A percentile compares a stretch with the other conserved stretches of the same genome.
Conservation (phyloP, 2,329 filamentous ascomycete genomes). For the Ceratocystis papillata region DNA sequence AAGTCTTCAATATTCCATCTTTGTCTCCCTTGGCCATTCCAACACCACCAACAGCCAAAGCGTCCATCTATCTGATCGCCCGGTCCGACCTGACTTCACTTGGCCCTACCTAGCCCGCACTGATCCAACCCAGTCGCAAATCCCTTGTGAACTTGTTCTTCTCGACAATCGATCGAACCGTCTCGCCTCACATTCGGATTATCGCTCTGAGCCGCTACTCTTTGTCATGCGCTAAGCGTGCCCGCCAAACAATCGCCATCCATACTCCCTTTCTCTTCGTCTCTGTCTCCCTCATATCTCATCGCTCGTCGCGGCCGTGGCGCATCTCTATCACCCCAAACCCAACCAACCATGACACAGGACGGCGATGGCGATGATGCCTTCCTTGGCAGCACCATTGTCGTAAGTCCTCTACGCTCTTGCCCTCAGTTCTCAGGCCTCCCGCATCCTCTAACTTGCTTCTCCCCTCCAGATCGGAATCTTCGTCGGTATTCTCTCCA, state of each 20-base stretch:
- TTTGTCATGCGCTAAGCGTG: neutral
- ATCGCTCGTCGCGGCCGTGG: neutral
- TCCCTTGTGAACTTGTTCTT: too few relatives aligned
- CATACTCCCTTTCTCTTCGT: neutral
- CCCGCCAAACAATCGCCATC: neutral
- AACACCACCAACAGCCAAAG: neutral
- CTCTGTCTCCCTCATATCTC: neutral
- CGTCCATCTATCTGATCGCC: neutral
- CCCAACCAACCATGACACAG: neutral
- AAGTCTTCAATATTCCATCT: neutral
- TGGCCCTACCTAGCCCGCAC: too few relatives aligned
- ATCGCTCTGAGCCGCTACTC: too few relatives aligned
- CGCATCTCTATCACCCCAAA: neutral
- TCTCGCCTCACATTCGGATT: too few relatives aligned
- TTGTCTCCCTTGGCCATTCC: conserved; percentile 3
- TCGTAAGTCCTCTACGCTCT: conserved; percentile 42
- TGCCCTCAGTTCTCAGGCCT: neutral
- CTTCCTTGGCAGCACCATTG: conserved; percentile 67
- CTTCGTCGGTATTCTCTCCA: conserved; percentile 83
- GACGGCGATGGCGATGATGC: conserved; percentile 31
- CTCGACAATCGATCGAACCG: too few relatives aligned
- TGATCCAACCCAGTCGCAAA: too few relatives aligned
- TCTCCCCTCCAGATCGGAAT: conserved; percentile 63
- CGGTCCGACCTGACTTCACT: too few relatives aligned
- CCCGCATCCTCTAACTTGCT: conserved; percentile 26